Evolutionary conservation across 139 green algal genomes (phyloP), one percentile per base, ranked within the genome.

Genomic region (Ostreobium quekettii): DNA sequence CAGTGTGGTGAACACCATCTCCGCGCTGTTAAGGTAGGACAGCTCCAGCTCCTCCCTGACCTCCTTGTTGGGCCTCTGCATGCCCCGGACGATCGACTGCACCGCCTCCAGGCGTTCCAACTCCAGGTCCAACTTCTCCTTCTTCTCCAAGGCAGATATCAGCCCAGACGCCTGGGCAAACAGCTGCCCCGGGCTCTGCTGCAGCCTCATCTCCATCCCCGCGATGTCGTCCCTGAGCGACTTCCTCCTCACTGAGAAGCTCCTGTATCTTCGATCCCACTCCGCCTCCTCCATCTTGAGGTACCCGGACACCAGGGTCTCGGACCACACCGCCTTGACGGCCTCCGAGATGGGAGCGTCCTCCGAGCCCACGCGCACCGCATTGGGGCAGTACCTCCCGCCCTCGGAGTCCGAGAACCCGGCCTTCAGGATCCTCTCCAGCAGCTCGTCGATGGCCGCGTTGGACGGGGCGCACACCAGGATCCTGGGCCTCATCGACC

Each of bases 391-490:
- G 70, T 66, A 76, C 24, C 28, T 37, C 1, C 28, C 32, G 4
- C 61, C 61, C 11, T 63, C 30, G 47, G 30, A 42, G 60, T 37
- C 28, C 4, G 11, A 33, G 38, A 73, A 91, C 19, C 84, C 77
- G 1, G 79, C 56, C 11, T 82, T 75, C 72, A 97, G 83, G 26
- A 99, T 85, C 2, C 93, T 77, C 37, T 91, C 68, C 46, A 97
- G 80, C 60, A 99, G 76, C 80, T 97, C 93, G 48, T 99, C 93
- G 1, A 88, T 87, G 22, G 93, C 93, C 11, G 90, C 90, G 67
- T 99, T 99, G 48, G 80, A 91, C 39, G 91, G 93, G 24, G 93
- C 91, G 66, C 90, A 97, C 5, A 98, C 86, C 39, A 97, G 80
- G 36, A 98, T 83, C 64, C 88, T 79, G 7, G 86, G 59, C 47